phyloP scores from a whole-genome alignment of 805 yeast species.

The Cyberlindnera subsufficiens region DNA sequence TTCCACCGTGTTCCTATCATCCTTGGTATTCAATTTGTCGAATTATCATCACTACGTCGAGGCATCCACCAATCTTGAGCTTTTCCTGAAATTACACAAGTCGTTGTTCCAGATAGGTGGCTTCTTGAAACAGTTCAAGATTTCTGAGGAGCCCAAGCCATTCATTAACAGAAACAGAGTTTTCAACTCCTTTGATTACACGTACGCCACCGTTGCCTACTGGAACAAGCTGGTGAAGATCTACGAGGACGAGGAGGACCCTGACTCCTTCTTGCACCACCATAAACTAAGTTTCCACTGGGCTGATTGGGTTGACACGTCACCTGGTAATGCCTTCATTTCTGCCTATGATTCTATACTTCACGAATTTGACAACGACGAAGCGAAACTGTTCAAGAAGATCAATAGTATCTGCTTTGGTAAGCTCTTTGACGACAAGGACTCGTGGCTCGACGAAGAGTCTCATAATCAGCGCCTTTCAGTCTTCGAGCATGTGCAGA shows the following conservation, averaged over 20 bases:
- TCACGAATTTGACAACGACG: conserved; percentile 7
- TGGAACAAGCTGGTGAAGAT: neutral
- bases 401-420: conserved; percentile 18
- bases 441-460: conserved; percentile 23
- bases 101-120: conserved; percentile 16
- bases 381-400: neutral
- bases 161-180: neutral
- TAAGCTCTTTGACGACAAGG: conserved; percentile 15
- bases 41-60: conserved; percentile 12
- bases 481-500: conserved; percentile 23
- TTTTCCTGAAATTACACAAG: conserved; percentile 15
- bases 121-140: conserved; percentile 16
- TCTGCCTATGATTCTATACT: conserved; percentile 21
- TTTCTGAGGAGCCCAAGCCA: neutral
- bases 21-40: conserved; percentile 13
- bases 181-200: neutral
- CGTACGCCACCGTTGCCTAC: too few species aligned
- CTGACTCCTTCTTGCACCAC: conserved; percentile 8
- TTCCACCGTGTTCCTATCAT: conserved; percentile 15
- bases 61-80: conserved; percentile 13
- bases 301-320: conserved; percentile 28
- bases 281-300: conserved; percentile 23
- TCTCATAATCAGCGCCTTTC: conserved; percentile 5
- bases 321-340: conserved; percentile 23
- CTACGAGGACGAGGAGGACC: conserved; percentile 11